Evolutionary conservation across 441 rosid genomes (phyloP), one percentile per base, ranked within the genome.

Genomic region (Jatropha podagrica): DNA sequence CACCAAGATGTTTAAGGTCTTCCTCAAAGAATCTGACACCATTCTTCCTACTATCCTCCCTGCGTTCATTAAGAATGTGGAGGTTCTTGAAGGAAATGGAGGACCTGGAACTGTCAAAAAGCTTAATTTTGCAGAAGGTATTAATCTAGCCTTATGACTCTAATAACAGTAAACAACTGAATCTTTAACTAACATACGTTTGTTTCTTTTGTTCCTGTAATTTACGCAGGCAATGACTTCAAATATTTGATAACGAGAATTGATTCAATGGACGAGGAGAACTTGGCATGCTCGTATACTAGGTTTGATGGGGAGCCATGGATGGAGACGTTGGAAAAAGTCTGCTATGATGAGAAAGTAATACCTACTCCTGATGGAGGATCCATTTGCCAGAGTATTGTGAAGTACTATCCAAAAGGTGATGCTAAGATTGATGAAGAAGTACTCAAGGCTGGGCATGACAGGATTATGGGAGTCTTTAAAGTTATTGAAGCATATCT

Each of bases 341-440:
- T 82, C 12, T 42, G 77, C 0, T 74, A 82, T 17, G 86, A 78
- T 7, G 74, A 65, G 13, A 66, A 83, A 52, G 59, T 87, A 14
- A 78, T 74, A 74, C 10, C 76, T 8, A 41, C 78, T 17, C 52
- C 79, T 0, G 79, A 81, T 5, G 88, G 90, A 20, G 87, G 88
- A 1, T 81, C 83, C 83, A 78, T 32, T 8, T 54, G 67, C 74
- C 85, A 73, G 74, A 71, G 75, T 75, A 61, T 55, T n/a, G 83
- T 82, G 79, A 80, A 56, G 15, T 75, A 58, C 32, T 59, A 18
- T 20, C 41, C 72, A 26, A 68, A 56, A 7, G 68, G n/a, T 2
- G 67, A 41, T 26, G 32, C 2, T 18, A 26, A 56, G 11, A 3
- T 67, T n/a, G 18, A 58, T 10, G 7, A 42, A 40, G 77, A 74